phyloP scores from a whole-genome alignment of 495 filamentous ascomycete species.

The Evernia prunastri region DNA sequence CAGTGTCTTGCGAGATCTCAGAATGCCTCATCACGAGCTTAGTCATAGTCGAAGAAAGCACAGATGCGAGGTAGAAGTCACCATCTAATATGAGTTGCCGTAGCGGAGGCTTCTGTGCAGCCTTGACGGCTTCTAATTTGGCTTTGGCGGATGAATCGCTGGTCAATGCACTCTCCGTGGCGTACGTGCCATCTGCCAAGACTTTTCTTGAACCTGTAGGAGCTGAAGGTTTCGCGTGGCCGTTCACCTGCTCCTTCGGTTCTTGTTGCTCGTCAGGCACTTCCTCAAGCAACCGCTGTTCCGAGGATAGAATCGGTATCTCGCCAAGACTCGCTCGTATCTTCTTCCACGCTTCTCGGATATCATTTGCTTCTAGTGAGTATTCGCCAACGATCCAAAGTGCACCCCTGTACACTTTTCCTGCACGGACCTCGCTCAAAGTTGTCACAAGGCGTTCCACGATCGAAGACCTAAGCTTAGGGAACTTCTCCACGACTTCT shows the following conservation, averaged over 20 bases:
- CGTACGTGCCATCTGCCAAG: constrained; percentile 93
- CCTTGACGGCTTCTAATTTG: constrained; percentile 92
- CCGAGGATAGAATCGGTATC: constrained; percentile 93
- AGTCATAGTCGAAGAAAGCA: constrained; percentile 88
- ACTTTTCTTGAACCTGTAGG: constrained; percentile 85
- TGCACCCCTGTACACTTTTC: constrained; percentile 94
- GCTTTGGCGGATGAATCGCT: constrained; percentile 84
- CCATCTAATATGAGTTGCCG: constrained; percentile 94
- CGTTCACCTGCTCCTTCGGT: constrained; percentile 69
- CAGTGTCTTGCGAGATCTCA: constrained; percentile 79
- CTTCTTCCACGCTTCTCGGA: constrained; percentile 93
- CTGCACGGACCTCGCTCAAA: constrained; percentile 86
- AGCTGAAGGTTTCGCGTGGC: constrained; percentile 65
- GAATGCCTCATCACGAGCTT: constrained; percentile 98
- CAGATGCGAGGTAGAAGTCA: constrained; percentile 93
- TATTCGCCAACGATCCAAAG: constrained; percentile 99
- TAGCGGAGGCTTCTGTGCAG: constrained; percentile 91
- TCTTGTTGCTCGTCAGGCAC: constrained; percentile 60
- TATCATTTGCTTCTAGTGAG: constrained; percentile 86
- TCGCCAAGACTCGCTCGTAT: constrained; percentile 92
- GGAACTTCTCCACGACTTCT: constrained; percentile 98
- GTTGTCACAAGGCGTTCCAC: constrained; percentile 85
- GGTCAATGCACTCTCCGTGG: constrained; percentile 92
- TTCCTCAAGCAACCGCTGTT: constrained; percentile 84
- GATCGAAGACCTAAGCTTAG: constrained; percentile 77